Percentiles rank a stretch among this genome's conserved stretches.
Evolutionary conservation across 352 stramenopile genomes (phyloP).

Genomic region (Aphanomyces euteiches): DNA sequence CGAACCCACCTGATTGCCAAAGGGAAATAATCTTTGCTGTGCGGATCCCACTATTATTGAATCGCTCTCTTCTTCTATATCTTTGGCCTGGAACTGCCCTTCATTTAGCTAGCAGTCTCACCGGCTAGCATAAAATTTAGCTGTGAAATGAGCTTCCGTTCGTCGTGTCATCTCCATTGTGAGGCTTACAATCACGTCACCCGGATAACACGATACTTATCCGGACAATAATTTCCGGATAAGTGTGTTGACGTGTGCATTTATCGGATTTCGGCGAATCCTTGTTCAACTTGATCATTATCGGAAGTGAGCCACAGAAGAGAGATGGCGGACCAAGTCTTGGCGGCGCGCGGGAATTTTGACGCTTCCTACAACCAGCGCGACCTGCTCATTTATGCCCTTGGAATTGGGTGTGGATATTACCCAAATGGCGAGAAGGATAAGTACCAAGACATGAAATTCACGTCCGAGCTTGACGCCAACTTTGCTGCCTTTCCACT

Average conservation of each 20-base stretch:
- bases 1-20: no score
- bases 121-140: no score
- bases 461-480: slow-evolving; percentile 85
- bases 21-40: no score
- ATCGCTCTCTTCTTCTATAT: no score
- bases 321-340: slow-evolving; percentile 1
- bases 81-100: no score
- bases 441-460: slow-evolving; percentile 48
- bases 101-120: no score
- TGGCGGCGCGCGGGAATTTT: slow-evolving; percentile 38
- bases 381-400: slow-evolving; percentile 85
- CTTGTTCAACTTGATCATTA: background rate
- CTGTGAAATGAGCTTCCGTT: no score
- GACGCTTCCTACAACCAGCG: slow-evolving; percentile 81
- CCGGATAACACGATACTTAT: no score
- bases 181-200: no score
- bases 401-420: slow-evolving; percentile 72
- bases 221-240: slow-evolving; percentile 3
- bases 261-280: background rate
- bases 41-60: no score
- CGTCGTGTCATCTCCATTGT: no score
- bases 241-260: background rate
- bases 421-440: slow-evolving; percentile 12
- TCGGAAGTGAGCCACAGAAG: background rate
- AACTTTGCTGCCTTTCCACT: slow-evolving; percentile 85